A percentile compares a stretch with the other conserved stretches of the same genome.
Conservation (phyloP, 108 stramenopile genomes). For the Cyclotella baltica region DNA sequence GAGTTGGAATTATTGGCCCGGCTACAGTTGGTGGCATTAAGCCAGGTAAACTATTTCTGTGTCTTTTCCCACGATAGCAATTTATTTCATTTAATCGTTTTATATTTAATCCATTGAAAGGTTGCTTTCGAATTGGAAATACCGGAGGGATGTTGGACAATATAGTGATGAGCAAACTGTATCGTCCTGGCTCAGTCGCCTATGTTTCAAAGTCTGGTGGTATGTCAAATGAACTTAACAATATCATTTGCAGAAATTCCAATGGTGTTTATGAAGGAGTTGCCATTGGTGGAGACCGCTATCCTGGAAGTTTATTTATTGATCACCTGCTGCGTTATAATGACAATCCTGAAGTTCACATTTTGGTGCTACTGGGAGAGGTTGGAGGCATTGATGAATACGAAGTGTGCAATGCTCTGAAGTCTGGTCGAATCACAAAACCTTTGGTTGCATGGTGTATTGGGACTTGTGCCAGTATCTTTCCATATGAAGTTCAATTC, state of each 20-base stretch:
- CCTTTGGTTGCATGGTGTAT: conserved; percentile 94
- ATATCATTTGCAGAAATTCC: conserved; percentile 84
- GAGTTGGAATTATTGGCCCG: conserved; percentile 90
- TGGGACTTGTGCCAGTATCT: conserved; percentile 91
- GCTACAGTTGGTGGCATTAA: conserved; percentile 94
- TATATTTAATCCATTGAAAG: neutral
- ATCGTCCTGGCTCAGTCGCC: conserved; percentile 84
- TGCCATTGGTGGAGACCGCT: conserved; percentile 93
- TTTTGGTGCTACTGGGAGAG: conserved; percentile 90
- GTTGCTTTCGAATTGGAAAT: conserved; percentile 94
- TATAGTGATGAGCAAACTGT: conserved; percentile 90
- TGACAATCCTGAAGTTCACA: conserved; percentile 84
- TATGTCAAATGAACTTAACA: conserved; percentile 93
- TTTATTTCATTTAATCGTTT: neutral
- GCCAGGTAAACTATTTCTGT: conserved; percentile 53
- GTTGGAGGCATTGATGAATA: conserved; percentile 95
- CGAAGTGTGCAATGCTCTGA: conserved; percentile 86
- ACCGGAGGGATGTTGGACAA: conserved; percentile 97
- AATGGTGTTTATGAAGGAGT: conserved; percentile 94
- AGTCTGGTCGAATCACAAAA: conserved; percentile 88
- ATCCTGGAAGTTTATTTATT: conserved; percentile 89
- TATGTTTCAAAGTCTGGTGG: conserved; percentile 94
- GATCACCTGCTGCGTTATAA: conserved; percentile 93
- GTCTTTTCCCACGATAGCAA: neutral
- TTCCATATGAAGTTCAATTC: conserved; percentile 93